Evolutionary conservation across 2,329 filamentous ascomycete genomes (phyloP), one percentile per base, ranked within the genome.

Genomic region (Exutisphaerella laricina): DNA sequence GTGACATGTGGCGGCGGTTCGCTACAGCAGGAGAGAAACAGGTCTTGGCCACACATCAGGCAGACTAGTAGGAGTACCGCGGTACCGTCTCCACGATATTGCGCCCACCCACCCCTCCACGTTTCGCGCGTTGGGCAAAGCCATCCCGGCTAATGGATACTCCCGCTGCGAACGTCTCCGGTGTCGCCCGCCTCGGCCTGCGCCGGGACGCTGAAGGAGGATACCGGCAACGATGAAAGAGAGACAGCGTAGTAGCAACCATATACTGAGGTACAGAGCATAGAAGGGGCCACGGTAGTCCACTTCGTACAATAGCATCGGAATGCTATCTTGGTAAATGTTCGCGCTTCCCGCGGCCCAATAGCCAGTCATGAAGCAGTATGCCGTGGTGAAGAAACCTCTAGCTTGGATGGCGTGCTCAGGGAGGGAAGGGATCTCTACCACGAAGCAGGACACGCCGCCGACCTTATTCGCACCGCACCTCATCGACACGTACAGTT

Each of bases 361-460:
- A 14, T 22, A 23, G 33, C 33, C 33, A 35, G 18, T 35, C 33
- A 35, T 21, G 20, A 35, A 20, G n/a, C 33, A 13, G 20, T 5
- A 21, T 35, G 33, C 9, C 33, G 14, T 23, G 33, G 12, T 21
- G 7, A n/a, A 12, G n/a, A n/a, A 20, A 23, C 33, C 17, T 35
- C 23, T 23, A 35, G 33, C 33, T 35, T 20, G 13, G 33, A 35
- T 35, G 33, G 33, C 33, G 33, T 35, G 33, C 33, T 35, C 20
- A 21, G 8, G 12, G 9, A 16, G 33, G 14, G 20, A 12, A 21
- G n/a, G 17, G 8, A 17, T 17, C 8, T 13, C 5, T 7, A 17
- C 9, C 17, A 4, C 17, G 31, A 10, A 34, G 14, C 13, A 34
- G 31, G 6, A 20, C 14, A 17, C 23, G 21, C 32, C 32, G 10